Evolutionary conservation across 768 basidiomycete species (phyloP).

Genomic region (Tricholoma hemisulphureum): DNA sequence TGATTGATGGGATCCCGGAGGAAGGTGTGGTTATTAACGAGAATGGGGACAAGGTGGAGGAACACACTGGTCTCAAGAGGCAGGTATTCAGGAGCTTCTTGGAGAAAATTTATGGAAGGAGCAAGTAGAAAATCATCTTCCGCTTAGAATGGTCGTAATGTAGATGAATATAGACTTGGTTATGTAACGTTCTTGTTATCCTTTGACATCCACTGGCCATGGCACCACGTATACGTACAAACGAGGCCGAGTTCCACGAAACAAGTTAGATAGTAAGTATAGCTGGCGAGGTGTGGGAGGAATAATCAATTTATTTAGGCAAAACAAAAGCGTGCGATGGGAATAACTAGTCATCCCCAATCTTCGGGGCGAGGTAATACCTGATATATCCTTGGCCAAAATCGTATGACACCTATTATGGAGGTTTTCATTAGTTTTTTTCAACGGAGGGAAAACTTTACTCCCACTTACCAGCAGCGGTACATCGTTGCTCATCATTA

Average conservation of each 20-base stretch:
- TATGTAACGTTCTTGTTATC: too few species aligned
- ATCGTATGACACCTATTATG: constrained; percentile 74
- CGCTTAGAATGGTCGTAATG: too few species aligned
- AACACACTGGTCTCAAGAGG: constrained; percentile 41
- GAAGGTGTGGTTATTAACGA: constrained; percentile 27
- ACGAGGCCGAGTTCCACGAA: too few species aligned
- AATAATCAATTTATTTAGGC: too few species aligned
- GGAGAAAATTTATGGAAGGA: constrained; percentile 77
- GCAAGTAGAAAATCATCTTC: constrained; percentile 44
- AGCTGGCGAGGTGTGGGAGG: background rate
- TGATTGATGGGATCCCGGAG: constrained; percentile 79
- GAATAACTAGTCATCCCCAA: constrained; percentile 61
- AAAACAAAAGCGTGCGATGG: too few species aligned
- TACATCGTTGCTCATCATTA: constrained; percentile 92
- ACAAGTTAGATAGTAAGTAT: too few species aligned
- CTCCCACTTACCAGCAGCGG: constrained; percentile 72
- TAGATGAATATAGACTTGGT: too few species aligned
- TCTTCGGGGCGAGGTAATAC: constrained; percentile 97
- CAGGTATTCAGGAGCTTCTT: constrained; percentile 86
- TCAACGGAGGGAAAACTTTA: background rate
- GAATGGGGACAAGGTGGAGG: constrained; percentile 23
- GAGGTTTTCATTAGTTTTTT: background rate
- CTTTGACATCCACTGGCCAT: too few species aligned
- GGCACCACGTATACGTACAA: too few species aligned
- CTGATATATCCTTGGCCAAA: constrained; percentile 87